Base-by-base conservation (phyloP, 768 basidiomycete species). In the Porpolomopsis calyptriformis region DNA sequence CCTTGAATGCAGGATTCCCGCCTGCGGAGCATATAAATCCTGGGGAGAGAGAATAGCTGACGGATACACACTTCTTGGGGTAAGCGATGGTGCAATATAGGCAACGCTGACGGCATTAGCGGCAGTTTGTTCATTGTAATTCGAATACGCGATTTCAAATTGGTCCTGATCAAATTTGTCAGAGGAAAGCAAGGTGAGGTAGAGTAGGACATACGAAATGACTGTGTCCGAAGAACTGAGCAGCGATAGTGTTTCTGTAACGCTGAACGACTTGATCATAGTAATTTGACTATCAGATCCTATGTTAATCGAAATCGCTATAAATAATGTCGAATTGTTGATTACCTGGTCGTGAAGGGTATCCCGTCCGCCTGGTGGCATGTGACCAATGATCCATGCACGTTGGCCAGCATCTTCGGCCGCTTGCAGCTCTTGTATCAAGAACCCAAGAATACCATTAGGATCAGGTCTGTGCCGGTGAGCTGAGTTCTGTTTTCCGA, bases 341-440 rank as follows among this genome's bases (percentile, higher is more conserved):
- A 59, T 3, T 40, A 74, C 77, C 66, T 76, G 76, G 56, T 78
- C 76, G 45, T 66, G 62, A 25, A 76, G 56, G 16, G 66, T 60
- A 54, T 80, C 77, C 18, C 52, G 55, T 12, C 67, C 62, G 22
- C 77, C 74, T 2, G 71, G 70, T 1, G 76, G 70, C 67, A 78
- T 76, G 51, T 80, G 78, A 1, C 67, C 77, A 14, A 78, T 74
- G 53, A 82, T 74, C 76, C 78, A 80, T 0, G 64, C 78, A 16
- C 76, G 69, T 52, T 80, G 68, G 0, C 78, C 77, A 0, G 69
- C 68, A 48, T 73, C 70, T 58, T 83, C 80, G 2, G 80, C 77
- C 1, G 63, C 64, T 57, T 80, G 78, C 3, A 83, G 65, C 51
- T 80, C 63, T 14, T 64, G 56, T 0, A 73, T 70, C 19, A 71